Evolutionary conservation across 345 rosid genomes (phyloP).

Genomic region (Hibiscus mutabilis): DNA sequence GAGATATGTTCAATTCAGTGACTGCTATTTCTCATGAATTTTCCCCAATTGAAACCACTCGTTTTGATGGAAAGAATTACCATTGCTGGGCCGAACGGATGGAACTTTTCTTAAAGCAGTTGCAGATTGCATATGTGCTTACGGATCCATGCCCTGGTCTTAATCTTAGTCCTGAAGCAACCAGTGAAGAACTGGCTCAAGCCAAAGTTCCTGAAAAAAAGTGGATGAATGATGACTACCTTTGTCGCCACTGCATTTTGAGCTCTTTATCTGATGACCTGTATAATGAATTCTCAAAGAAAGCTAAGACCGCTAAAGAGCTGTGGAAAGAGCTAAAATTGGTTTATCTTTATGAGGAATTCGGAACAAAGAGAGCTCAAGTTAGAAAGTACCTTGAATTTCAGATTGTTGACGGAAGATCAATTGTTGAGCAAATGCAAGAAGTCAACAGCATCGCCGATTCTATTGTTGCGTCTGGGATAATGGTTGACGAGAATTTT

Average conservation of each 20-base stretch:
- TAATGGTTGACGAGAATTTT: slow-evolving; percentile 57
- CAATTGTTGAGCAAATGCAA: slow-evolving; percentile 52
- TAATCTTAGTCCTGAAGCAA: slow-evolving; percentile 24
- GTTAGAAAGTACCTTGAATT: slow-evolving; percentile 74
- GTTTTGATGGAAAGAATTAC: slow-evolving; percentile 75
- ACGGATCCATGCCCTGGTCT: slow-evolving; percentile 40
- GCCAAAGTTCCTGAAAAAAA: slow-evolving; percentile 33
- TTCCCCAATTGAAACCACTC: slow-evolving; percentile 35
- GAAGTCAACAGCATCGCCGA: slow-evolving; percentile 64
- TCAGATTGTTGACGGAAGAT: slow-evolving; percentile 50
- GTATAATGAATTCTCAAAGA: slow-evolving; percentile 45
- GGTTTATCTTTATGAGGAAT: slow-evolving; percentile 57
- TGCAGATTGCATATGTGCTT: slow-evolving; percentile 56
- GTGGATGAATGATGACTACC: slow-evolving; percentile 62
- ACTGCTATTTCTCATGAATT: slow-evolving; percentile 21
- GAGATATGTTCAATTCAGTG: slow-evolving; percentile 25
- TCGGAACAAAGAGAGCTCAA: slow-evolving; percentile 49
- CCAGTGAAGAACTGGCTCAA: slow-evolving; percentile 21
- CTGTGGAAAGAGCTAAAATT: slow-evolving; percentile 70
- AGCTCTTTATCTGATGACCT: slow-evolving; percentile 62
- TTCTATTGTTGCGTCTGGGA: slow-evolving; percentile 53
- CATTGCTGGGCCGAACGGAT: slow-evolving; percentile 48
- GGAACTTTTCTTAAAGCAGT: slow-evolving; percentile 59
- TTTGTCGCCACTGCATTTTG: slow-evolving; percentile 59
- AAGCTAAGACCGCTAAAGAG: slow-evolving; percentile 48